Conservation (phyloP, 371 early-diverging fungal genomes). For the Nematocida sp. region DNA sequence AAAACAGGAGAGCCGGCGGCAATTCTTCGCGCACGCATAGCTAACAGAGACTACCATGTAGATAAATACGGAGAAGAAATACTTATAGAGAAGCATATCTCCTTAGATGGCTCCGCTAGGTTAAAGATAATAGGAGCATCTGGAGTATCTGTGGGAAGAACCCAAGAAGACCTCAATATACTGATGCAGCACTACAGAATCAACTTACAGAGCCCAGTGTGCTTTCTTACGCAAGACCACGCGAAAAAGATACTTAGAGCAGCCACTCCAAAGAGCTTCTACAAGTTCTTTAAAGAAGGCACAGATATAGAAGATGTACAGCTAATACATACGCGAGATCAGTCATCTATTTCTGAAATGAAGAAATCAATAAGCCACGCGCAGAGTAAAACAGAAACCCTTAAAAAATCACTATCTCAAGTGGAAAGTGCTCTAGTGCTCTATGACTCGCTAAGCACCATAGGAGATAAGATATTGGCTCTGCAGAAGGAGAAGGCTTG, state of each 20-base stretch:
- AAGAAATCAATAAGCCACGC: slow-evolving; percentile 5
- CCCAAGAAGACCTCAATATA: slow-evolving; percentile 60
- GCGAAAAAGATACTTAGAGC: slow-evolving; percentile 64
- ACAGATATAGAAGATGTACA: slow-evolving; percentile 64
- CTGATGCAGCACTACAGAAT: slow-evolving; percentile 58
- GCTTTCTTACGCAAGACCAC: slow-evolving; percentile 67
- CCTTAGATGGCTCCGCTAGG: slow-evolving; percentile 29
- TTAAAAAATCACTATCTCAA: slow-evolving; percentile 28
- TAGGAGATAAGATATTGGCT: slow-evolving; percentile 36
- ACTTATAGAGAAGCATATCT: slow-evolving; percentile 59
- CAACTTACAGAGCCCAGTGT: slow-evolving; percentile 64
- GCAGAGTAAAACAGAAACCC: slow-evolving; percentile 13
- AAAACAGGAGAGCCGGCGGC: slow-evolving; percentile 56
- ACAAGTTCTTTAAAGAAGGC: slow-evolving; percentile 64
- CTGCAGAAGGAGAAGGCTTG: slow-evolving; percentile 59
- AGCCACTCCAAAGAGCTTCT: slow-evolving; percentile 53
- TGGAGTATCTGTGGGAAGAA: slow-evolving; percentile 28
- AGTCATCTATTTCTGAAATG: slow-evolving; percentile 32
- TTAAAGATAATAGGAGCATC: slow-evolving; percentile 40
- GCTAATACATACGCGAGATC: slow-evolving; percentile 52
- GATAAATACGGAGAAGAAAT: slow-evolving; percentile 55
- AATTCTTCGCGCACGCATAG: slow-evolving; percentile 47
- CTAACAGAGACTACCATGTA: slow-evolving; percentile 38
- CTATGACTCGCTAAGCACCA: slow-evolving; percentile 1
- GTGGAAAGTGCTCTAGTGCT: slow-evolving; percentile 23